Base-by-base conservation (phyloP, 345 rosid species). In the Eucalyptus rudis region DNA sequence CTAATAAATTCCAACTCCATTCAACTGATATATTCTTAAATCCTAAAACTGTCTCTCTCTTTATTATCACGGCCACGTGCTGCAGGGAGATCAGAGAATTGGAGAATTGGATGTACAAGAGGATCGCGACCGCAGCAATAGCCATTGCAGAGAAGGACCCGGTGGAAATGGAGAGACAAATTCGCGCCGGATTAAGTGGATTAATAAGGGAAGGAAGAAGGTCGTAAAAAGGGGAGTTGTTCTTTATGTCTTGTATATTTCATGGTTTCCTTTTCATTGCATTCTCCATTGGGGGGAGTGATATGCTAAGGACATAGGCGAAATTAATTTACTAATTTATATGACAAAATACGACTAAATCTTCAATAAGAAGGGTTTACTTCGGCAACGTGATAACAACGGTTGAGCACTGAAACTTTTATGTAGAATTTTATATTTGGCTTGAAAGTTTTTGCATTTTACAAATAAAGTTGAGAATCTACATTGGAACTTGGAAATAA, bases 311-410 rank as follows among this genome's bases (percentile, higher is more conserved):
- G n/a, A 27, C 14, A 58, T 10, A 58, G 66, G n/a, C n/a, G 14
- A 58, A 58, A 58, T 58, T 58, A 5, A 58, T 58, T 58, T 58
- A 58, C 14, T 24, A 58, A 25, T 12, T 58, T 58, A 25, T 58
- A 10, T 58, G 66, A 58, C 0, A 0, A 58, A 25, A 25, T 58
- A 27, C 3, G n/a, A 27, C 66, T 58, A 25, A 58, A 58, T 58
- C 66, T 58, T 58, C 14, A 5, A 2, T 25, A 58, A 25, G n/a
- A 4, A 58, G n/a, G 66, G 13, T 58, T 25, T 25, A 25, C 66
- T 25, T 58, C 0, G 10, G 2, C 10, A 7, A 4, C 0, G 1
- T 7, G 10, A 2, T 64, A 64, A 64, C 7, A 29, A 7, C 1
- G 0, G 76, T 7, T 64, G 40, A 64, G 40, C 2, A 8, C 5